phyloP scores from a whole-genome alignment of 139 green algal species.

The Gonium pectorale region DNA sequence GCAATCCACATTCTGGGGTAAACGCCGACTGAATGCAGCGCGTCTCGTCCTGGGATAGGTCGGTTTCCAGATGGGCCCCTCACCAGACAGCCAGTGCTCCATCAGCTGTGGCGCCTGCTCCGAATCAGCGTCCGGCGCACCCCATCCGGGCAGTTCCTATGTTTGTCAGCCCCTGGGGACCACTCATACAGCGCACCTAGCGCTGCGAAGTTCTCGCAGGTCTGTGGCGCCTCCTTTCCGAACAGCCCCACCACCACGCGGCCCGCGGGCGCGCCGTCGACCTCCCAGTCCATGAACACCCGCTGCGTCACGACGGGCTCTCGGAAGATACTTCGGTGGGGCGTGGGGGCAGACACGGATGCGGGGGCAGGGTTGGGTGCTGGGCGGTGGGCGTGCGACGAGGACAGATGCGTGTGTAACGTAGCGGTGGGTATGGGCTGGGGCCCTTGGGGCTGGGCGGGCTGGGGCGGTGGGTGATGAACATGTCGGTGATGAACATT shows the following conservation, averaged over 20 bases:
- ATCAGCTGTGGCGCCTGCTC: no score
- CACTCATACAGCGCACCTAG: constrained; percentile 9
- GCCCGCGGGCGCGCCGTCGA: constrained; percentile 9
- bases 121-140: no score
- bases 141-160: no score
- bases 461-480: background rate
- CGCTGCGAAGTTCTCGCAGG: constrained; percentile 39
- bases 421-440: background rate
- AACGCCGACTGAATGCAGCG: no score
- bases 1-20: no score
- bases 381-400: background rate
- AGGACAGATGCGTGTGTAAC: background rate
- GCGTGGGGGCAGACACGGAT: background rate
- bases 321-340: background rate
- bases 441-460: background rate
- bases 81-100: no score
- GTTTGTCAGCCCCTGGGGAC: no score
- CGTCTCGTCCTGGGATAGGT: no score
- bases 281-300: constrained; percentile 38
- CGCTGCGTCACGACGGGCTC: constrained; percentile 30
- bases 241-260: constrained; percentile 44
- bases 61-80: no score
- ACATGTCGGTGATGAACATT: background rate
- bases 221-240: constrained; percentile 28
- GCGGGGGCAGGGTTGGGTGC: background rate